Base-by-base conservation (phyloP, 768 basidiomycete genomes). In the Boletus coccyginus region DNA sequence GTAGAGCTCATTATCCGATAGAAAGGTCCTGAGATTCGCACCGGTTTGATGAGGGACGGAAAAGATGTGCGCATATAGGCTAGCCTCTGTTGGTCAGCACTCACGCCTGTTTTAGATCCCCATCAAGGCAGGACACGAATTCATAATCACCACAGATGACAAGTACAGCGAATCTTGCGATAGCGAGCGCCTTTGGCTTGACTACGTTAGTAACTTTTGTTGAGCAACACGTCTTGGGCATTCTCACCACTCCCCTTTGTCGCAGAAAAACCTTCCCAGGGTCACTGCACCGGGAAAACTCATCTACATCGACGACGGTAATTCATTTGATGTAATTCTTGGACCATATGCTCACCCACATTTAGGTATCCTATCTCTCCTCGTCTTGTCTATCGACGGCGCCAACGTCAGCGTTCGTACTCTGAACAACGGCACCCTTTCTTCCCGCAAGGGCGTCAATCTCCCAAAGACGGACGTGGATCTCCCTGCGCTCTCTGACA, bases 21-120 rank as follows among this genome's bases (percentile, higher is more conserved):
- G 93, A 99, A 99, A 92, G 97, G 97, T 55, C 97, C 97, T 39
- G 97, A 98, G 78, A 99, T 99, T 77, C 89, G 97, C 60, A 98
- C 97, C 43, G 97, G 97, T 55, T 67, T 94, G 71, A 98, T 96
- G 78, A 86, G 78, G 74, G 84, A 93, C 67, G 82, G 84, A 72
- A 79, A 80, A 61, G 97, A 99, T 69, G 94, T 97, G 72, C 62
- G 91, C 79, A 57, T 62, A 61, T 41, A 62, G 39, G 17, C 59
- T 44, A 3, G 41, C 55, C 33, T 48, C 36, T 46, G 33, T 42
- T 36, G 40, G 24, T 41, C 48, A 3, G 35, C 42, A 29, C 53
- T 62, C 36, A 67, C 24, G 16, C 39, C 32, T 8, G 56, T 17
- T 48, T 32, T 65, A 95, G 92, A 81, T 89, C 70, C 82, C 87